phyloP scores from a whole-genome alignment of 805 yeast genomes.

The Ogataea pignaliae region DNA sequence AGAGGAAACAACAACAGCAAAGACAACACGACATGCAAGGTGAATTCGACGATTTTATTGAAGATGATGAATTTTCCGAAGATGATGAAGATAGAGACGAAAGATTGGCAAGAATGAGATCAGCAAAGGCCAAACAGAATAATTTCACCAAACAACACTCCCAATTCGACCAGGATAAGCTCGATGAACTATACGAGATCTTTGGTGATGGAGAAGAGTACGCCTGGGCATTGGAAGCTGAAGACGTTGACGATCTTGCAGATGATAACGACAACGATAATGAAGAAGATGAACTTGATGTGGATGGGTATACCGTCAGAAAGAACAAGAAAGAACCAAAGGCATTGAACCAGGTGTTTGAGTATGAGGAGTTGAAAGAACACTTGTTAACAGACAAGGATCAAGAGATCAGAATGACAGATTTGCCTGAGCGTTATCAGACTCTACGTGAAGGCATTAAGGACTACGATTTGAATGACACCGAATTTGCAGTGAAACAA shows the following conservation, averaged over 20 bases:
- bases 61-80: constrained; percentile 93
- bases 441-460: constrained; percentile 62
- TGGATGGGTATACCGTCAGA: constrained; percentile 27
- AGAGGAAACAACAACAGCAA: constrained; percentile 21
- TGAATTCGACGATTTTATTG: constrained; percentile 95
- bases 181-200: constrained; percentile 89
- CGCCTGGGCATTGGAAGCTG: constrained; percentile 96
- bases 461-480: constrained; percentile 62
- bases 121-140: constrained; percentile 27
- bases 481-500: constrained; percentile 68
- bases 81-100: constrained; percentile 68
- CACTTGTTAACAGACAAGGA: constrained; percentile 90
- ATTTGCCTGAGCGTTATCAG: constrained; percentile 91
- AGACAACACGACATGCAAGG: constrained; percentile 42
- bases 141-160: constrained; percentile 27
- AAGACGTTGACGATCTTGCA: constrained; percentile 58
- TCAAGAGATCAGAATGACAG: constrained; percentile 78
- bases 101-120: constrained; percentile 32
- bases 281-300: constrained; percentile 35
- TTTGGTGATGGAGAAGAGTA: constrained; percentile 97
- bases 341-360: constrained; percentile 85
- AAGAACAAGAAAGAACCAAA: constrained; percentile 36
- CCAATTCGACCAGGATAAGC: constrained; percentile 80
- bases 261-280: constrained; percentile 40
- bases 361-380: constrained; percentile 87